Evolutionary conservation across 306 rosid genomes (phyloP).

Genomic region (Betula pendula): DNA sequence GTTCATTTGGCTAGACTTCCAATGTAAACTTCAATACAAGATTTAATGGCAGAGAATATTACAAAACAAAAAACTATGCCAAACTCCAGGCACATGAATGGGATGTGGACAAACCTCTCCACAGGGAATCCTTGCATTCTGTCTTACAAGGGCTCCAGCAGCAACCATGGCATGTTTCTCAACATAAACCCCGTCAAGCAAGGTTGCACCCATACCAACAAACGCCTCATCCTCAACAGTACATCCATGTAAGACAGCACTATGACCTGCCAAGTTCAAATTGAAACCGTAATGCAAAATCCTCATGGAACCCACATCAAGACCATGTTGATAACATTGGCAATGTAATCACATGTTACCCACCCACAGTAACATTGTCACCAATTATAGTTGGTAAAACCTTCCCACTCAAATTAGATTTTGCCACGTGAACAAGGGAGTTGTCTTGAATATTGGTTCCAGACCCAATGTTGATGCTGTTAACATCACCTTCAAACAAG

Average conservation of each 20-base stretch:
- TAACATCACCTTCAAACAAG: constrained; percentile 47
- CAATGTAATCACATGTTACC: constrained; percentile 41
- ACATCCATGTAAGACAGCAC: constrained; percentile 91
- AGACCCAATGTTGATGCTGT: constrained; percentile 64
- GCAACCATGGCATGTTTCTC: constrained; percentile 96
- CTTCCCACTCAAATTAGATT: constrained; percentile 84
- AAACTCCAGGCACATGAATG: not conserved
- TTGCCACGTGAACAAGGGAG: constrained; percentile 90
- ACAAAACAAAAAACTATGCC: not conserved
- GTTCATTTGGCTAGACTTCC: not conserved
- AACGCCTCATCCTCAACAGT: constrained; percentile 96
- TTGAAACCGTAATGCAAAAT: constrained; percentile 20
- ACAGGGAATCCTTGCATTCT: constrained; percentile 83
- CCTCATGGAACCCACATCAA: constrained; percentile 23
- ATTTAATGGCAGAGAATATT: not conserved
- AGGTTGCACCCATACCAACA: constrained; percentile 92
- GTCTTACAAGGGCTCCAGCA: constrained; percentile 95
- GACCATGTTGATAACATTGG: constrained; percentile 13
- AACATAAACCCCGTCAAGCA: constrained; percentile 87
- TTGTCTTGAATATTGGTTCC: constrained; percentile 96
- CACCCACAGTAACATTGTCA: constrained; percentile 93
- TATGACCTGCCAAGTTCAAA: constrained; percentile 61
- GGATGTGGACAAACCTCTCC: constrained; percentile 72
- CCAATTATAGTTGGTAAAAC: constrained; percentile 87
- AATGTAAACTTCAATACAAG: not conserved